Evolutionary conservation across 1,139 yeast species (phyloP).

Genomic region (Hanseniaspora uvarum): DNA sequence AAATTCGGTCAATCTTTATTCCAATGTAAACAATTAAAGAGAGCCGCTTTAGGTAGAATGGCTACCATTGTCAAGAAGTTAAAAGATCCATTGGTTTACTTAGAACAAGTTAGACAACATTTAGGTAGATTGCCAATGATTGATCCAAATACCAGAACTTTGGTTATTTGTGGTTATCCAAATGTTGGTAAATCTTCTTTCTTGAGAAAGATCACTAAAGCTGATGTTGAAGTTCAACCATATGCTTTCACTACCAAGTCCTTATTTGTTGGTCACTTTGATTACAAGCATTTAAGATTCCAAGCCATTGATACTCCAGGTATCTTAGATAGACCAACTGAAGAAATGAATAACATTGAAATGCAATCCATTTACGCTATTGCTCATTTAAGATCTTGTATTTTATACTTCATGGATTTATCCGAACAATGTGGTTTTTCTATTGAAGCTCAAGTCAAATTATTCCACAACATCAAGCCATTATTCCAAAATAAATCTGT

Average conservation of each 20-base stretch:
- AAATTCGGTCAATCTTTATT: constrained; percentile 95
- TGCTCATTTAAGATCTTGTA: constrained; percentile 95
- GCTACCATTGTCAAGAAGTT: constrained; percentile 91
- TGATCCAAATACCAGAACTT: constrained; percentile 96
- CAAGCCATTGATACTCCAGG: constrained; percentile 99
- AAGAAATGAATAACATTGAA: constrained; percentile 98
- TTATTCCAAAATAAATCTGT: constrained; percentile 94
- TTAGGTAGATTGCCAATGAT: constrained; percentile 95
- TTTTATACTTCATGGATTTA: constrained; percentile 92
- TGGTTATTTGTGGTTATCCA: constrained; percentile 96
- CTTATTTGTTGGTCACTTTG: constrained; percentile 92
- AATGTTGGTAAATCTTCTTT: constrained; percentile 98
- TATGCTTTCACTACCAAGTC: constrained; percentile 97
- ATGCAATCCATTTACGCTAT: constrained; percentile 98
- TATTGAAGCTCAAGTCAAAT: constrained; percentile 91
- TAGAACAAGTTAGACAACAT: constrained; percentile 98
- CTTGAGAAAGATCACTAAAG: constrained; percentile 84
- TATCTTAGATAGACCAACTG: constrained; percentile 95
- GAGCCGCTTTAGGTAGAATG: constrained; percentile 99
- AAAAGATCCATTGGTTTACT: constrained; percentile 82
- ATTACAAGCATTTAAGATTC: constrained; percentile 90
- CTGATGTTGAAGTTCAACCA: constrained; percentile 98
- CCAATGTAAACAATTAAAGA: constrained; percentile 95
- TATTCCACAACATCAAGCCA: constrained; percentile 94
- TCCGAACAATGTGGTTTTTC: constrained; percentile 98